Evolutionary conservation across 768 basidiomycete species (phyloP), one percentile per base, ranked within the genome.

Genomic region (Lactifluus piperatus): DNA sequence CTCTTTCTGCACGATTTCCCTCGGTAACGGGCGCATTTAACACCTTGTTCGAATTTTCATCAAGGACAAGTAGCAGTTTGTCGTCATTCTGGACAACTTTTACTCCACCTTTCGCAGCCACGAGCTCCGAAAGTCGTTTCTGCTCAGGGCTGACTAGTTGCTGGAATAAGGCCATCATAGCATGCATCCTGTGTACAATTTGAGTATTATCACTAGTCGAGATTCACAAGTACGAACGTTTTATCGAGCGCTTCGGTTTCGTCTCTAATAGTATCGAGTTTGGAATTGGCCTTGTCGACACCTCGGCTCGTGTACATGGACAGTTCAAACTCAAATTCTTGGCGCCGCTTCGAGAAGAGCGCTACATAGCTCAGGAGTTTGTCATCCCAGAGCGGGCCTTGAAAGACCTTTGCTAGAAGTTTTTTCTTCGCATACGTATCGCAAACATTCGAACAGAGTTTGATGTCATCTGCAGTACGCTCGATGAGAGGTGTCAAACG

Each of bases 391-490:
- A 62, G 8, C 1, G 67, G 61, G 6, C 68, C 62, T 18, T 67
- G 60, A 30, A 73, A 47, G 3, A 74, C 67, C 58, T 68, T 68
- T 34, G 66, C 66, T 26, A 72, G 55, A 9, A 68, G 63, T 7
- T 54, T 59, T 62, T 70, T 72, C 65, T 70, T 71, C 2, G 60
- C 55, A 51, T 73, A 74, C 2, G 70, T 64, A 48, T 73, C 71
- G 52, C 72, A 73, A 2, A 64, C 54, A 39, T 71, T 73, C 20
- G 66, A 70, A 56, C 72, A 73, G 2, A 62, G 29, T 53, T 68
- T 68, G 58, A 73, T 72, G 39, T 73, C 71, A 5, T 68, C 54
- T 4, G 68, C 71, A 0, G 67, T 68, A 14, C 56, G 39, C 27
- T 64, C 59, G 7, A 71, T 60, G 6, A 76, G 67, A 2, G 58